Percentiles rank a stretch among this genome's conserved stretches.
Conservation (phyloP, 164 flowering plant species). For the Sedum album region DNA sequence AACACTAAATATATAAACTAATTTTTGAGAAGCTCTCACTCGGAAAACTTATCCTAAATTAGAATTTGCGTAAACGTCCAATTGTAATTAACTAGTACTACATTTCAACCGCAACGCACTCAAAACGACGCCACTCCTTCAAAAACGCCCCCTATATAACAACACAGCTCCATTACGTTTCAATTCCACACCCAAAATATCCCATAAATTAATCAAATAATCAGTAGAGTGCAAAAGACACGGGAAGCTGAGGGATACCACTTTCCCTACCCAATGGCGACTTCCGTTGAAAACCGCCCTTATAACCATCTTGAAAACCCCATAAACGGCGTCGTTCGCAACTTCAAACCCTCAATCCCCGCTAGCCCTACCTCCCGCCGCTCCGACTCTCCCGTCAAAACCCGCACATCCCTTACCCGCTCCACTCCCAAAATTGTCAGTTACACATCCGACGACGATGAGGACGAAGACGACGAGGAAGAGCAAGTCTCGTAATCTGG, state of each 20-base stretch:
- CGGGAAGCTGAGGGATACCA: neutral
- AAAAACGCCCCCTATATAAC: too few relatives aligned
- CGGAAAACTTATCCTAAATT: too few relatives aligned
- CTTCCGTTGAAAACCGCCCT: slow-evolving; percentile 63
- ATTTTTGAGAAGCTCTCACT: too few relatives aligned
- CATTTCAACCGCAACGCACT: too few relatives aligned
- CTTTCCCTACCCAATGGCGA: slow-evolving; percentile 40
- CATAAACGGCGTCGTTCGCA: slow-evolving; percentile 27
- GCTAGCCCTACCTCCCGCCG: slow-evolving; percentile 21
- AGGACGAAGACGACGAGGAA: slow-evolving; percentile 30
- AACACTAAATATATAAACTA: too few relatives aligned
- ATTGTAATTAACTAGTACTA: too few relatives aligned
- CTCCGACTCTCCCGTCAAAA: slow-evolving; percentile 28
- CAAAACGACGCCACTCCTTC: too few relatives aligned
- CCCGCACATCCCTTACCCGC: slow-evolving; percentile 12
- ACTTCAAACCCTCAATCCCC: slow-evolving; percentile 23
- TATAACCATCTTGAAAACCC: slow-evolving; percentile 29
- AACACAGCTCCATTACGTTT: too few relatives aligned
- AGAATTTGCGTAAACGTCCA: too few relatives aligned
- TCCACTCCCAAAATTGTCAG: slow-evolving; percentile 7
- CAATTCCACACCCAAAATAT: slow-evolving; percentile 1
- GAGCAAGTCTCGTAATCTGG: slow-evolving; percentile 10
- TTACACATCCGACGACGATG: slow-evolving; percentile 13
- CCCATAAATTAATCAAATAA: neutral
- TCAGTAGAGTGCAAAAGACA: neutral